Evolutionary conservation across 805 yeast species (phyloP).

Genomic region (Yarrowia alimentaria): DNA sequence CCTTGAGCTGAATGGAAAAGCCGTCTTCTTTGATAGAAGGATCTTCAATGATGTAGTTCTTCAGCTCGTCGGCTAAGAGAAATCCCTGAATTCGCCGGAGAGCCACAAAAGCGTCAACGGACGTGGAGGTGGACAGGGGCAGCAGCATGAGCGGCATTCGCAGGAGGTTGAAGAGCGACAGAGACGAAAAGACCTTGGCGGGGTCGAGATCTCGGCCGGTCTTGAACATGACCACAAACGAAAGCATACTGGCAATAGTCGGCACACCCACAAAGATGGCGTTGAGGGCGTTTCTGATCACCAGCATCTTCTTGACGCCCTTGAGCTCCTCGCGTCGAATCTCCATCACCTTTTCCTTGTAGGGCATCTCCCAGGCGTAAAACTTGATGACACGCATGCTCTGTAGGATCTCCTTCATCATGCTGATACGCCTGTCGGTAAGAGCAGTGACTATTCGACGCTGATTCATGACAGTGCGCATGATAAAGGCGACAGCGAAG

Average conservation of each 20-base stretch:
- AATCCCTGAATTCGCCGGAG: slow-evolving; percentile 79
- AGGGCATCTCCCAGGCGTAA: slow-evolving; percentile 85
- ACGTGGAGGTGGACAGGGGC: slow-evolving; percentile 71
- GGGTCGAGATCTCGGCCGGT: slow-evolving; percentile 48
- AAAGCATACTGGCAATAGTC: slow-evolving; percentile 63
- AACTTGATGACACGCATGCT: slow-evolving; percentile 78
- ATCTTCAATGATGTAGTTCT: slow-evolving; percentile 35
- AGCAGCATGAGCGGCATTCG: slow-evolving; percentile 63
- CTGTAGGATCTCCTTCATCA: slow-evolving; percentile 75
- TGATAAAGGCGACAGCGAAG: slow-evolving; percentile 36
- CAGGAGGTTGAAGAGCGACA: slow-evolving; percentile 65
- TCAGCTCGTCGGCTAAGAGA: slow-evolving; percentile 50
- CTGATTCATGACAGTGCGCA: slow-evolving; percentile 44
- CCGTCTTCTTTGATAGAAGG: slow-evolving; percentile 44
- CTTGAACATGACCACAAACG: slow-evolving; percentile 49
- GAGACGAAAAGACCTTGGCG: slow-evolving; percentile 66
- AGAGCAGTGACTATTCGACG: slow-evolving; percentile 56
- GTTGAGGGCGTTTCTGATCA: slow-evolving; percentile 59
- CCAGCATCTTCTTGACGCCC: slow-evolving; percentile 59
- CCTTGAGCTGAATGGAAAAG: slow-evolving; percentile 42
- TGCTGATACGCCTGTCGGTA: slow-evolving; percentile 66
- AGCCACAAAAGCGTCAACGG: slow-evolving; percentile 86
- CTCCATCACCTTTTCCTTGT: slow-evolving; percentile 50
- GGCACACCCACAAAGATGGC: slow-evolving; percentile 69
- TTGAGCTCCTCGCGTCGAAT: slow-evolving; percentile 59